Evolutionary conservation across 176 grass and related monocot species (phyloP).

Genomic region (Paspalum vaginatum): DNA sequence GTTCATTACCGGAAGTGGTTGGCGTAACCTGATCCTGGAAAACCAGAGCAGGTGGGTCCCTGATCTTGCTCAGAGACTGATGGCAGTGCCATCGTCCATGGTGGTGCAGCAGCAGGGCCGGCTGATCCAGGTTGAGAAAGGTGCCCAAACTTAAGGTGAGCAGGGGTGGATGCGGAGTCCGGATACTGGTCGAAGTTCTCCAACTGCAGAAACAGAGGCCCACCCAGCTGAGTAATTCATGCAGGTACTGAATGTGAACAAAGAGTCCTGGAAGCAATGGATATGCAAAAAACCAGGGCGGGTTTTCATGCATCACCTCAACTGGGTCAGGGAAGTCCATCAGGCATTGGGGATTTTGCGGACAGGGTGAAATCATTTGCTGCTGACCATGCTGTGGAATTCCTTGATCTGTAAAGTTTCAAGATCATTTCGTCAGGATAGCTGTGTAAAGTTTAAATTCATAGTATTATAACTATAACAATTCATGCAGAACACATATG

Average conservation of each 20-base stretch:
- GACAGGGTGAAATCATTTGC: background rate
- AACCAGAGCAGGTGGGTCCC: background rate
- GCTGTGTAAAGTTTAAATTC: background rate
- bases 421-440: background rate
- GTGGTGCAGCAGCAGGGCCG: background rate
- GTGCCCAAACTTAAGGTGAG: background rate
- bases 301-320: background rate
- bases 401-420: constrained; percentile 15
- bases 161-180: background rate
- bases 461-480: background rate
- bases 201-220: background rate
- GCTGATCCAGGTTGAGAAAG: background rate
- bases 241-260: background rate
- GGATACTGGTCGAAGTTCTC: background rate
- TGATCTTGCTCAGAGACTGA: background rate
- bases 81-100: background rate
- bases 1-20: background rate
- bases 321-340: background rate
- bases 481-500: background rate
- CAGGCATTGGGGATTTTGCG: background rate
- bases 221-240: background rate
- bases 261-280: background rate
- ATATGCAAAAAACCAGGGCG: background rate
- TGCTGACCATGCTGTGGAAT: background rate
- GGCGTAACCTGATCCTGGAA: background rate